phyloP scores from a whole-genome alignment of 805 yeast species.

The Zygoascus biomembranicola region DNA sequence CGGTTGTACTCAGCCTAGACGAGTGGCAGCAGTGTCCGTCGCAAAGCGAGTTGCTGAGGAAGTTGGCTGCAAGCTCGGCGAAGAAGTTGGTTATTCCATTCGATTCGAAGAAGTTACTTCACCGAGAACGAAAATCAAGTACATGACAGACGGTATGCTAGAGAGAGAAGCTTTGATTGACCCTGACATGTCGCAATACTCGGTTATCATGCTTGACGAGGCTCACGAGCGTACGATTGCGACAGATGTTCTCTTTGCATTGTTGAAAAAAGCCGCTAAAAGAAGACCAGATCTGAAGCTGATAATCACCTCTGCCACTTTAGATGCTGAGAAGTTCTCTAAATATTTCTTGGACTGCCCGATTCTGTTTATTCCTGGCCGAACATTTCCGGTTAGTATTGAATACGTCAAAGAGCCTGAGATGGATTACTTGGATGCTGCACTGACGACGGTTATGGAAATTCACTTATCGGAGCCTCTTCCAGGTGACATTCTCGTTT shows the following conservation, averaged over 20 bases:
- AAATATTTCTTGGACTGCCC: conserved; percentile 77
- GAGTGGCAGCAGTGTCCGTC: conserved; percentile 62
- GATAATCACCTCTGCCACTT: conserved; percentile 87
- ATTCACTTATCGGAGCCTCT: conserved; percentile 59
- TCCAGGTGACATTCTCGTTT: conserved; percentile 72
- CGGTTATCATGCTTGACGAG: conserved; percentile 89
- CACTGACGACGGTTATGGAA: conserved; percentile 78
- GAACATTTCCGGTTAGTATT: conserved; percentile 86
- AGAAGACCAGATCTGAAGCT: conserved; percentile 64
- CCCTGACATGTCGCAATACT: conserved; percentile 54
- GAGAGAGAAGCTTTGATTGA: conserved; percentile 76
- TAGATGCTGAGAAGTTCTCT: conserved; percentile 83
- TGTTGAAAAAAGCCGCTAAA: conserved; percentile 60
- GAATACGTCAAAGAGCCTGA: conserved; percentile 82
- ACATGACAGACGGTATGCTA: conserved; percentile 94
- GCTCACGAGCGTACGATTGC: conserved; percentile 94
- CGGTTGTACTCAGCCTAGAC: conserved; percentile 79
- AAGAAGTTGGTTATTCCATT: conserved; percentile 80
- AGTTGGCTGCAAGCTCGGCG: conserved; percentile 70
- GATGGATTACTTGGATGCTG: conserved; percentile 84
- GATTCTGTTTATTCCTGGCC: conserved; percentile 81
- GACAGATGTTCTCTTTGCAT: conserved; percentile 77
- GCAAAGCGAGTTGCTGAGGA: conserved; percentile 91
- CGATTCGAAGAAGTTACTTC: conserved; percentile 77
- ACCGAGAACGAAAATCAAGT: conserved; percentile 64